phyloP scores from a whole-genome alignment of 768 basidiomycete species.

The Amanita rubescens region DNA sequence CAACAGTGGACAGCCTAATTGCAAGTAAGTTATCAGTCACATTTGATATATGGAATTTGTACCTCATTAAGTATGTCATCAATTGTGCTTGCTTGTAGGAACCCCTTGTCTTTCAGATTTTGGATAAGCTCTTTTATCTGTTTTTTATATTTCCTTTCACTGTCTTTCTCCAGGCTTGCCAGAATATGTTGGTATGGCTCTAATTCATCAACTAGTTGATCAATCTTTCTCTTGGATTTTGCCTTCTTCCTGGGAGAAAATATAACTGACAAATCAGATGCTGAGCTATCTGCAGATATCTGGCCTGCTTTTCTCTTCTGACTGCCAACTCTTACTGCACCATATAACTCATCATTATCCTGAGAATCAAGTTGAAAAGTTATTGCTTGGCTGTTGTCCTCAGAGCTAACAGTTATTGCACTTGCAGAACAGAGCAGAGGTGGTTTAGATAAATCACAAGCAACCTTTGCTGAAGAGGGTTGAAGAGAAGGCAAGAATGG shows the following conservation, averaged over 20 bases:
- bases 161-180: neutral
- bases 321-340: neutral
- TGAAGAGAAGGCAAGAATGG: no score
- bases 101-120: neutral
- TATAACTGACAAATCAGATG: neutral
- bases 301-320: neutral
- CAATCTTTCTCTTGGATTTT: neutral
- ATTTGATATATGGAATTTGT: neutral
- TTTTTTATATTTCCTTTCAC: neutral
- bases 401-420: no score
- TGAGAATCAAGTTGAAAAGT: no score
- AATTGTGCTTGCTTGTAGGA: neutral
- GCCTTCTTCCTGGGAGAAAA: neutral
- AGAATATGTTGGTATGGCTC: neutral
- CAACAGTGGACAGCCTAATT: neutral
- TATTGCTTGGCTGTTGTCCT: no score
- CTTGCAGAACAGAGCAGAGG: no score
- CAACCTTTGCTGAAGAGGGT: no score
- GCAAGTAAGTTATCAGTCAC: neutral
- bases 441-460: no score
- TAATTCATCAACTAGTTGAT: neutral
- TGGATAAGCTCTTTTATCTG: neutral
- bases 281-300: neutral
- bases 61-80: neutral
- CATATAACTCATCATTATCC: neutral